Conservation (phyloP, 352 stramenopile species). For the Blastocystis sp. region DNA sequence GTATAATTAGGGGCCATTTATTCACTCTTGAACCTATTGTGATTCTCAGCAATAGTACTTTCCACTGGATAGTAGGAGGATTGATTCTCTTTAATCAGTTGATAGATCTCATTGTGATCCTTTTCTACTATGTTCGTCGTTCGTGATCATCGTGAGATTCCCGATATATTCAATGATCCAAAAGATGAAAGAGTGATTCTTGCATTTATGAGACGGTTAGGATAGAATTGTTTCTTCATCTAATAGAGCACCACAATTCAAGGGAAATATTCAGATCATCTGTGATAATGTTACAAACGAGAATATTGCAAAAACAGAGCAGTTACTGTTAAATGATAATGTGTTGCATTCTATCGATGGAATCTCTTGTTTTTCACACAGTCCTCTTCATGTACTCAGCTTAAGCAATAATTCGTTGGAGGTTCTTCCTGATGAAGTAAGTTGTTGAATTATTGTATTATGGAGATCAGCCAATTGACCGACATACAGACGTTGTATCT, state of each 20-base stretch:
- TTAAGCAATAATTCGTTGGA: slow-evolving; percentile 23
- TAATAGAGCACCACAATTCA: slow-evolving; percentile 17
- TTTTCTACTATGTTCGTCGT: slow-evolving; percentile 13
- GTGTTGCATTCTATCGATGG: slow-evolving; percentile 24
- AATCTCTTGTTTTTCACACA: neutral
- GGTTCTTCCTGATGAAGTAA: slow-evolving; percentile 11
- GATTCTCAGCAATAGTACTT: too few species aligned
- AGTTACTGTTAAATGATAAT: slow-evolving; percentile 23
- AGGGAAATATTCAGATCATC: slow-evolving; percentile 19
- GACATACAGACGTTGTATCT: neutral
- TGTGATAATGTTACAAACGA: neutral
- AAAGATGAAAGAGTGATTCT: slow-evolving; percentile 20
- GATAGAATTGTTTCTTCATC: neutral
- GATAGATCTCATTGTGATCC: neutral
- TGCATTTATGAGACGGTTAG: slow-evolving; percentile 26
- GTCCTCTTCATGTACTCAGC: neutral
- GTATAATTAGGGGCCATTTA: too few species aligned
- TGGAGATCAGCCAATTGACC: neutral
- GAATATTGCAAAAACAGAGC: slow-evolving; percentile 29
- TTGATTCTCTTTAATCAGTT: too few species aligned
- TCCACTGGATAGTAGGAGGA: too few species aligned
- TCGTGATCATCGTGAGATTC: slow-evolving; percentile 37
- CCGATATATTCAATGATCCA: slow-evolving; percentile 28
- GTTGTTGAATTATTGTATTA: too few species aligned
- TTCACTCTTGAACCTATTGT: too few species aligned